Conservation (phyloP, 2,329 filamentous ascomycete species). For the Microascus cirrosus region DNA sequence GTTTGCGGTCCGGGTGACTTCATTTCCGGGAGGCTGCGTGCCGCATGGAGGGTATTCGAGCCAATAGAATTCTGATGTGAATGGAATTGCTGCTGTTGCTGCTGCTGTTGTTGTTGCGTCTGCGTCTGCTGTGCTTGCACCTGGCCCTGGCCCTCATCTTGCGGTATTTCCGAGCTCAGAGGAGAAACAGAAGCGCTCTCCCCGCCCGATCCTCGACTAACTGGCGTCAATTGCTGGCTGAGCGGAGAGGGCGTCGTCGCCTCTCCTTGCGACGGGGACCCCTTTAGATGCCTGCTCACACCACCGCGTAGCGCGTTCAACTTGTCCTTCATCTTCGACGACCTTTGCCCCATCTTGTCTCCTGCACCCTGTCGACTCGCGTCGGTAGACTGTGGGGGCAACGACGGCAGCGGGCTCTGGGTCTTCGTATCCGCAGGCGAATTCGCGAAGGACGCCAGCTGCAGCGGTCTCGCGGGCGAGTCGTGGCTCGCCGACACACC, state of each 20-base stretch:
- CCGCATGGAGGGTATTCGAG: constrained; percentile 11
- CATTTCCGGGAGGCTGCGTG: constrained; percentile 13
- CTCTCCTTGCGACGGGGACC: not conserved
- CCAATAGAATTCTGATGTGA: constrained; percentile 12
- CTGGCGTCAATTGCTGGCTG: not conserved
- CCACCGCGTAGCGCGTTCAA: not conserved
- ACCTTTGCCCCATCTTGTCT: constrained; percentile 9
- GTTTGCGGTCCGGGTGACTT: constrained; percentile 8
- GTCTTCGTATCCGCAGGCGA: not conserved
- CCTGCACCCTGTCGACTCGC: not conserved
- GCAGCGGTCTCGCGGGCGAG: constrained; percentile 1
- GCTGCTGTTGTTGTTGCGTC: constrained; percentile 7
- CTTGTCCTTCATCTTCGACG: constrained; percentile 7
- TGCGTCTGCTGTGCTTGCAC: not conserved
- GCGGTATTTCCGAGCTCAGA: not conserved
- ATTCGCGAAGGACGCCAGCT: not conserved
- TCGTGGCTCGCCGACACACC: not conserved
- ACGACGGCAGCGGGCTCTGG: not conserved
- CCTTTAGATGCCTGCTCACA: not conserved
- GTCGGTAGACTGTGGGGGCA: not conserved
- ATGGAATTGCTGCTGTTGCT: constrained; percentile 10
- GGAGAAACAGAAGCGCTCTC: not conserved
- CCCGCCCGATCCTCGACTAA: not conserved
- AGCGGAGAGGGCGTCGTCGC: not conserved
- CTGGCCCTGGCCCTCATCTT: constrained; percentile 1